Base-by-base conservation (phyloP, 805 yeast species). In the Candida gorgasii region DNA sequence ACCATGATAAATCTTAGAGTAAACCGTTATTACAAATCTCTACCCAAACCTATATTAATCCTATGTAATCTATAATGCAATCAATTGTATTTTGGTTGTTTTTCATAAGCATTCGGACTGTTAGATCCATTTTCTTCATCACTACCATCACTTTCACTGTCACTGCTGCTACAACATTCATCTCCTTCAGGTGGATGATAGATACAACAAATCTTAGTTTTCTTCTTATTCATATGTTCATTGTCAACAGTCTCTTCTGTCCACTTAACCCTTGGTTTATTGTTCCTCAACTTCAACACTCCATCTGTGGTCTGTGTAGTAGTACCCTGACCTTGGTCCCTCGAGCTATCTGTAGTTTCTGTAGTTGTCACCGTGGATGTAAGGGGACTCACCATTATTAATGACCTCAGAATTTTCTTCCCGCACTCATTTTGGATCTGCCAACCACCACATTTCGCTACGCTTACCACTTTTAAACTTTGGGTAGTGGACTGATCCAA, bases 181-280 rank as follows among this genome's bases (percentile, higher is more conserved):
- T 79, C 86, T 30, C 80, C 83, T 20, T 45, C 48, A 40, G 86
- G 82, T 43, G 97, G 93, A 70, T 90, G 85, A 70, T 80, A 86
- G 8, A 87, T 86, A 51, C 95, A 86, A 55, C 95, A 87, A n/a
- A 86, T 84, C 62, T 92, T 92, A 9, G 96, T 79, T 59, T 89
- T 89, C 69, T 93, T 93, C 67, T 80, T 87, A 57, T 84, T 78
- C 86, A 93, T 72, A 57, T 86, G 65, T 64, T 92, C 99, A 60
- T 92, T 92, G 61, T 92, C 98, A 4, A 93, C 74, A 3, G 88
- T 90, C 35, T 83, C 95, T 27, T 84, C 86, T 6, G 82, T 73
- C 97, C 97, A 92, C 40, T 80, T 73, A 0, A 92, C 97, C 30
- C 77, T 72, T 40, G 50, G 53, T 61, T 50, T 59, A 46, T 46